Conservation (phyloP, 2,329 filamentous ascomycete species). For the Tolypocladium inflatum region DNA sequence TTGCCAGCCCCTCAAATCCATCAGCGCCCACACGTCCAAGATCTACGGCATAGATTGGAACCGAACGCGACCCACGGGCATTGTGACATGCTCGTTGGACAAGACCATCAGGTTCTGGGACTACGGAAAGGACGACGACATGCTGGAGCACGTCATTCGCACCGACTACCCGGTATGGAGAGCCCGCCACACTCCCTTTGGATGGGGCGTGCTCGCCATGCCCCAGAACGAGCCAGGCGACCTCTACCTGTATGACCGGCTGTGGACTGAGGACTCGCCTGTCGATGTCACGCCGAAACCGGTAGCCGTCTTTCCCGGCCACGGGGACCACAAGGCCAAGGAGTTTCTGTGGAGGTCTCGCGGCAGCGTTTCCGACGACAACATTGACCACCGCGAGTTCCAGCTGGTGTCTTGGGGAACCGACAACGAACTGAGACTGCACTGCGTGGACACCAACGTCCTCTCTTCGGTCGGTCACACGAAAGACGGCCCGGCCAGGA, state of each 20-base stretch:
- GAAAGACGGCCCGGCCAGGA: constrained; percentile 56
- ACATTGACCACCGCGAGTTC: constrained; percentile 78
- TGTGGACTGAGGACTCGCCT: constrained; percentile 33
- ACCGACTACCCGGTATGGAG: constrained; percentile 87
- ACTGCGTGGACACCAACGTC: constrained; percentile 57
- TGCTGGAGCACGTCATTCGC: constrained; percentile 66
- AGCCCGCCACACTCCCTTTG: constrained; percentile 85
- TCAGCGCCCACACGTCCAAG: constrained; percentile 82
- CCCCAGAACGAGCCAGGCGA: constrained; percentile 81
- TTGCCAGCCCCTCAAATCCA: constrained; percentile 68
- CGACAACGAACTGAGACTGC: constrained; percentile 72
- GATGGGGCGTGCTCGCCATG: constrained; percentile 79
- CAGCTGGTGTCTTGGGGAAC: constrained; percentile 90
- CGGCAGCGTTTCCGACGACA: constrained; percentile 55
- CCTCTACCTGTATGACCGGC: constrained; percentile 73
- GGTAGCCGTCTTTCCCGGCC: constrained; percentile 49
- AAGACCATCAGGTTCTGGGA: constrained; percentile 94
- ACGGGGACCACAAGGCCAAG: constrained; percentile 63
- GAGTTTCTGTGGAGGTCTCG: constrained; percentile 86
- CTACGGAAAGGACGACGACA: constrained; percentile 50
- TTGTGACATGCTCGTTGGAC: constrained; percentile 85
- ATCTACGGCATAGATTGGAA: constrained; percentile 97
- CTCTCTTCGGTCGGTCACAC: constrained; percentile 63
- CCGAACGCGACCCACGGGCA: constrained; percentile 57
- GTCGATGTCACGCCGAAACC: constrained; percentile 36